phyloP scores from a whole-genome alignment of 768 basidiomycete genomes.

The Auricularia sp. region DNA sequence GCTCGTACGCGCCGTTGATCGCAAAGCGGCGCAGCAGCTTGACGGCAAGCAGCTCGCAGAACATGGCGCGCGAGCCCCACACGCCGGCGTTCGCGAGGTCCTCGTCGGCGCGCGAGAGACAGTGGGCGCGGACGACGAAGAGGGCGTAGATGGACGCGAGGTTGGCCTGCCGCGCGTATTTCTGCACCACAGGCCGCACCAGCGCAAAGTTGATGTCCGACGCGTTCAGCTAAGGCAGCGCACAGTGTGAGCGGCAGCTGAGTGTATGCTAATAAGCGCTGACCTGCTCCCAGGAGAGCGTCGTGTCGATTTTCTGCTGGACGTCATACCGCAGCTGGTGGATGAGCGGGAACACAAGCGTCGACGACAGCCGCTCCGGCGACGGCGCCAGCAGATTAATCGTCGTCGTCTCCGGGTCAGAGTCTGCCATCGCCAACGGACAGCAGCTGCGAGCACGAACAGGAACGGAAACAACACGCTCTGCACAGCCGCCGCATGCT shows the following conservation, averaged over 20 bases:
- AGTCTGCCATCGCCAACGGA: background rate
- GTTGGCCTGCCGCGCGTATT: slow-evolving; percentile 69
- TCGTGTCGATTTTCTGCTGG: slow-evolving; percentile 39
- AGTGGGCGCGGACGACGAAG: slow-evolving; percentile 70
- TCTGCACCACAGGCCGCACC: slow-evolving; percentile 64
- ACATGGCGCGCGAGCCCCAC: slow-evolving; percentile 56
- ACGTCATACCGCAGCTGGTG: slow-evolving; percentile 61
- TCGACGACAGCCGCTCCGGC: slow-evolving; percentile 1
- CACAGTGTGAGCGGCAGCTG: slow-evolving; percentile 4
- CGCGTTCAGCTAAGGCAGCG: slow-evolving; percentile 46
- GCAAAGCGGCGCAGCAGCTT: slow-evolving; percentile 74
- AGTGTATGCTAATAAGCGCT: no score
- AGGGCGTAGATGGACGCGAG: slow-evolving; percentile 67
- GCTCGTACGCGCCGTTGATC: slow-evolving; percentile 28
- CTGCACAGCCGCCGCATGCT: no score
- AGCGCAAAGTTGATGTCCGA: slow-evolving; percentile 75
- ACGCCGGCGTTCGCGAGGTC: slow-evolving; percentile 73
- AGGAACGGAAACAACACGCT: no score
- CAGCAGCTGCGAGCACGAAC: no score
- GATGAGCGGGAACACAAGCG: slow-evolving; percentile 68
- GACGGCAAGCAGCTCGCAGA: slow-evolving; percentile 84
- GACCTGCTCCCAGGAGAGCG: slow-evolving; percentile 72
- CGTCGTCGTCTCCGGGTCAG: background rate
- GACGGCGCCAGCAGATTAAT: background rate
- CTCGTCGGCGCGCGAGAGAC: slow-evolving; percentile 53